These are phyloP conservation scores for Fusarium nygamai DNA, from an alignment of 2,329 filamentous ascomycete genomes.

Conservation along the genomic window DNA sequence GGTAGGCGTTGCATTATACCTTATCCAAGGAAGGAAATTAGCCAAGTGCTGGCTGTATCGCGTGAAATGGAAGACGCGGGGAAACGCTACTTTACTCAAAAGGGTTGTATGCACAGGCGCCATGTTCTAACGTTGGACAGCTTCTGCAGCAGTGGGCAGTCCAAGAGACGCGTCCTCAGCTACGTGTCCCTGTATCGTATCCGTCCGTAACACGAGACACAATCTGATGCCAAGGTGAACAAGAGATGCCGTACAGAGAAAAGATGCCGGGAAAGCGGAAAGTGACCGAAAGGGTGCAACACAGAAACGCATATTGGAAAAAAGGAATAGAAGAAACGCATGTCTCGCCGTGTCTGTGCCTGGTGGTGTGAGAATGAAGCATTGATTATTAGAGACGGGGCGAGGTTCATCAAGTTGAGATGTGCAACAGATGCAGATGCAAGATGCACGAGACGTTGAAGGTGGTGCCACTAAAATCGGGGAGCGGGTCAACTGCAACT, in stretches of 20 bases:
- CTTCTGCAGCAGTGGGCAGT: background rate
- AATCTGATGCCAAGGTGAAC: background rate
- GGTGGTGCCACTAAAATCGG: slow-evolving; percentile 30
- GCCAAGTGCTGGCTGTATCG: background rate
- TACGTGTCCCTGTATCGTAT: background rate
- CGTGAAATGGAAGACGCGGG: slow-evolving; percentile 10
- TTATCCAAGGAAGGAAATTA: background rate
- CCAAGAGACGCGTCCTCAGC: background rate
- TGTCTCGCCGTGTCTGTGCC: background rate
- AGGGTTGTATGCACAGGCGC: background rate
- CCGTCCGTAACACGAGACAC: background rate
- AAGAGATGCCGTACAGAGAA: background rate
- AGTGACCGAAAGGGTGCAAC: slow-evolving; percentile 18
- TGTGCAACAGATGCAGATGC: slow-evolving; percentile 16
- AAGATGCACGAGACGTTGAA: background rate
- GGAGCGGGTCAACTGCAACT: background rate
- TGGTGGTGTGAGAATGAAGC: slow-evolving; percentile 14
- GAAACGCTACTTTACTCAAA: slow-evolving; percentile 4
- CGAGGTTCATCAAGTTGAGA: slow-evolving; percentile 1
- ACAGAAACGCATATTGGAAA: background rate
- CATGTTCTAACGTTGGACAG: background rate
- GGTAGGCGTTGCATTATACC: background rate
- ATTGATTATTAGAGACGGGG: background rate
- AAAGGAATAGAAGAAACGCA: background rate
- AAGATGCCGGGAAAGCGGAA: slow-evolving; percentile 24